Evolutionary conservation across 805 yeast species (phyloP), one percentile per base, ranked within the genome.

Genomic region (Candida germanica): DNA sequence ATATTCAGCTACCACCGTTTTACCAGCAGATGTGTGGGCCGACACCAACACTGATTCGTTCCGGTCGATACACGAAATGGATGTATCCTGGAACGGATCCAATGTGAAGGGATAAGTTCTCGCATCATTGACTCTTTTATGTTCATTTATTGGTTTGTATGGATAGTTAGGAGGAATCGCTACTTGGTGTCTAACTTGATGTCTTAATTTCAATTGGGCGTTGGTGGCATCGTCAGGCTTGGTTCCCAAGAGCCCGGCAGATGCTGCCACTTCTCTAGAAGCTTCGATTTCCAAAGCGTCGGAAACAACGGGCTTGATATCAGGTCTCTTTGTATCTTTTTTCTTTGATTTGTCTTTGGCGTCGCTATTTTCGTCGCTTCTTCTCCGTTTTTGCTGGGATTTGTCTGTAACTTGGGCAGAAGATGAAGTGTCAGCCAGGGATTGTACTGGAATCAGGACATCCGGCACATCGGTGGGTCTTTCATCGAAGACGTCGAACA

Each of bases 11-110:
- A 89, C 97, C 31, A 89, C 97, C 0, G 97, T 89, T 56, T 89
- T 89, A 66, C 97, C 97, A 8, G 97, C 97, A 33, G 96, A 88
- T 0, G 97, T 89, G 53, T 88, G 98, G 7, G 99, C 99, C 22
- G 97, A 88, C 4, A 93, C 98, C 49, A 93, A 71, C 16, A 93
- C 99, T 1, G 95, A 83, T 63, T 91, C 98, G 49, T 80, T 77
- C 55, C 98, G 74, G 59, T 93, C 98, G 46, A 93, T 93, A 64
- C 98, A 91, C 8, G 96, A 88, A 44, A 93, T 83, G 11, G 98
- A 85, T 13, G 96, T 89, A 49, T 93, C 96, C 67, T 93, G 99
- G 72, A 93, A 93, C 20, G 98, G 97, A 73, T 93, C 99, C 47
- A 93, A 72, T 0, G 80, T 77, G 62, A 93, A 93, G 0, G 98